Conservation (phyloP, 257 asterid genomes). For the Solanum medicagineum region DNA sequence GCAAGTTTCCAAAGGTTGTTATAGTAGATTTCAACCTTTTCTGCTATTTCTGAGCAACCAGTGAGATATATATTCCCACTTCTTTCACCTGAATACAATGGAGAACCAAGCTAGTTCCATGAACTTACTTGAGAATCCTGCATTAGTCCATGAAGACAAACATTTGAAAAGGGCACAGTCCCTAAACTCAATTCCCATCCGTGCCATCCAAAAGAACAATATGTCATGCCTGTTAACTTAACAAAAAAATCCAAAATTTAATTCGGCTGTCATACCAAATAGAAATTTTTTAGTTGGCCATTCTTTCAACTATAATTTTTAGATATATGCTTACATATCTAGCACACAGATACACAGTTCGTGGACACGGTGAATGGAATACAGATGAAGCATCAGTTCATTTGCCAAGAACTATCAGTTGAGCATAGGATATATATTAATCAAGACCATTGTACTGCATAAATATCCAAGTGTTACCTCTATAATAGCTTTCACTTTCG, state of each 20-base stretch:
- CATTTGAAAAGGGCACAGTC: constrained; percentile 65
- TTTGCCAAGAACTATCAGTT: not conserved
- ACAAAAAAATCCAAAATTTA: no score
- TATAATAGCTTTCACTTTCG: constrained; percentile 43
- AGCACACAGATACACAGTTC: no score
- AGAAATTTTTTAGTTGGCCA: no score
- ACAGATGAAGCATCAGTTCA: no score
- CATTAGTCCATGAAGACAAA: constrained; percentile 92
- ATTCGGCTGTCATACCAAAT: no score
- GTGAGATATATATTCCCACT: not conserved
- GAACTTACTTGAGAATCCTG: constrained; percentile 81
- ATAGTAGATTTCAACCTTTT: no score
- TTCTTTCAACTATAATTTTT: no score
- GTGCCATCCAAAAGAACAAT: constrained; percentile 97
- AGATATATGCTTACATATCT: no score
- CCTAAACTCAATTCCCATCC: constrained; percentile 99
- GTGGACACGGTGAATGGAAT: no score
- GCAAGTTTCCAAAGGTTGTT: no score
- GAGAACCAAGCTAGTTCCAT: not conserved
- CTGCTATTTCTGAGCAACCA: no score
- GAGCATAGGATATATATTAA: not conserved
- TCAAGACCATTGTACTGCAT: not conserved
- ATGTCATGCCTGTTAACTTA: constrained; percentile 75
- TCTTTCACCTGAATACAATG: constrained; percentile 48
- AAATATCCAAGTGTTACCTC: constrained; percentile 35